Percentiles rank a stretch among this genome's conserved stretches.
Conservation (phyloP, 2,329 filamentous ascomycete genomes). For the Pseudopithomyces chartarum region DNA sequence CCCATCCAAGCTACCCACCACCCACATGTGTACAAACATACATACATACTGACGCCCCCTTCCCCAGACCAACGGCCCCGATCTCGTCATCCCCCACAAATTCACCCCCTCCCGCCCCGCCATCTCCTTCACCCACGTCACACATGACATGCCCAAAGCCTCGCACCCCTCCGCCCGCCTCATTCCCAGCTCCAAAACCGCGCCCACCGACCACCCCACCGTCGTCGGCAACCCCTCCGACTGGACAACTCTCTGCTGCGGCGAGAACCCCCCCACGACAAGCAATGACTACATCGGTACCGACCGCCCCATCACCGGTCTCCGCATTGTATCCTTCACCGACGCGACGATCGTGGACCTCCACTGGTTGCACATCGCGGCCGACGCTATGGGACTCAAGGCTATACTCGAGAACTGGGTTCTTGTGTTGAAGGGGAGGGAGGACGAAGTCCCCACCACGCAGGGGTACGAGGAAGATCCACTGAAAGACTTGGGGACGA, state of each 20-base stretch:
- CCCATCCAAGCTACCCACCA: too few species aligned
- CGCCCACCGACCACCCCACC: background rate
- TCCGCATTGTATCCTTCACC: background rate
- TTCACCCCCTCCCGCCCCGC: background rate
- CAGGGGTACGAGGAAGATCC: background rate
- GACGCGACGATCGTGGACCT: background rate
- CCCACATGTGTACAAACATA: too few species aligned
- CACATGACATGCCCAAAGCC: background rate
- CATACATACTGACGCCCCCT: too few species aligned
- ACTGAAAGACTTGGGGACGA: constrained; percentile 3
- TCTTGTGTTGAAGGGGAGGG: background rate
- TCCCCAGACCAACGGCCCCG: background rate
- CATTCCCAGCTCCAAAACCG: constrained; percentile 1
- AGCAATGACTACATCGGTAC: background rate
- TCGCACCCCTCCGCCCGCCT: background rate
- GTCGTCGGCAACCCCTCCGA: background rate
- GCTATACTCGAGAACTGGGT: constrained; percentile 2
- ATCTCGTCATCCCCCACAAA: background rate
- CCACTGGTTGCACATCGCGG: constrained; percentile 1
- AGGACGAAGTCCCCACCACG: background rate
- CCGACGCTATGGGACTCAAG: background rate
- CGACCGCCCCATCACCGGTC: background rate
- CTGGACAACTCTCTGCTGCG: background rate
- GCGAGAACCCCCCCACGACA: background rate
- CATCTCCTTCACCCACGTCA: background rate